Percentiles rank a stretch among this genome's conserved stretches.
phyloP scores from a whole-genome alignment of 257 asterid species.

The Voacanga thouarsii region DNA sequence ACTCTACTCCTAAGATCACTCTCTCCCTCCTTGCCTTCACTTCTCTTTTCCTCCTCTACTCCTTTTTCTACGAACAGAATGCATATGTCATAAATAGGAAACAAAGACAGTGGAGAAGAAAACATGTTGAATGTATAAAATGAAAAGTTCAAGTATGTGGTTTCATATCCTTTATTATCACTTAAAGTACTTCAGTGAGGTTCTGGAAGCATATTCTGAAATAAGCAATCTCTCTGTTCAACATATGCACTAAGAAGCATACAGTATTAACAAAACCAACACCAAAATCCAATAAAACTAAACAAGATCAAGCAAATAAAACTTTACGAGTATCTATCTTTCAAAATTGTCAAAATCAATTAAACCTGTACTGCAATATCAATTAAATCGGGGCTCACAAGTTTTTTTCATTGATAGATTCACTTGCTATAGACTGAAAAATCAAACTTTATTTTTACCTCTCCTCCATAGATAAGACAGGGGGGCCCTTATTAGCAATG shows the following conservation, averaged over 20 bases:
- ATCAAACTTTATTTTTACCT: conserved; percentile 39
- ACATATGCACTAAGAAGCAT: background rate
- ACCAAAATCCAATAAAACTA: background rate
- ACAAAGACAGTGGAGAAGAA: background rate
- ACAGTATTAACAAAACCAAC: background rate
- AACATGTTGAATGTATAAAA: background rate
- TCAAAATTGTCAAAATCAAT: background rate
- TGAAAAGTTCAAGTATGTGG: background rate
- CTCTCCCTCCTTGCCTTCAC: background rate
- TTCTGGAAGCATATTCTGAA: background rate
- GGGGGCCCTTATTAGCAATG: conserved; percentile 80
- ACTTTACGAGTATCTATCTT: background rate
- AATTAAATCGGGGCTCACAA: background rate
- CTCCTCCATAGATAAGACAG: conserved; percentile 85
- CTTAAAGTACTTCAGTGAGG: background rate
- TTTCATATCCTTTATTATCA: background rate
- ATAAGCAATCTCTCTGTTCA: background rate
- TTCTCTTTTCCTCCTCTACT: background rate
- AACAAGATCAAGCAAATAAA: background rate
- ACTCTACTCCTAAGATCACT: background rate
- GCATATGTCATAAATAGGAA: background rate
- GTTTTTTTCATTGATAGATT: background rate
- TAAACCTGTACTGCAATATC: background rate
- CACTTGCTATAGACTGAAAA: background rate
- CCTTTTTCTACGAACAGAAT: background rate